Conservation (phyloP, 129 eudicot genomes). For the Cynara cardunculus region DNA sequence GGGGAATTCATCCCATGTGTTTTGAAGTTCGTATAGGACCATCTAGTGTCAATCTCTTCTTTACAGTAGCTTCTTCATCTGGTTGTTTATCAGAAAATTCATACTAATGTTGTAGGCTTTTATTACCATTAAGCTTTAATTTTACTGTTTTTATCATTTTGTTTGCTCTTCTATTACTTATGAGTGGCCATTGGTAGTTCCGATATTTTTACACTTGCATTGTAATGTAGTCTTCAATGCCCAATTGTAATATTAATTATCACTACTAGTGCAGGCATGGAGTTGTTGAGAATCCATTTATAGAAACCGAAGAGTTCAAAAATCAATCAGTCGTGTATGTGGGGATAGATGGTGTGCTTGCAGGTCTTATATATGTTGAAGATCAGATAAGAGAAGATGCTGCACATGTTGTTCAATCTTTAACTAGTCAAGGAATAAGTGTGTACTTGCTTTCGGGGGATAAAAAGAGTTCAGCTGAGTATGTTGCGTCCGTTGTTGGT, state of each 20-base stretch:
- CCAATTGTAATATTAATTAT: not conserved
- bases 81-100: too few relatives aligned
- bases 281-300: constrained; percentile 56
- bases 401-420: constrained; percentile 63
- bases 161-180: not conserved
- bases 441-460: constrained; percentile 94
- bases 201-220: not conserved
- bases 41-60: too few relatives aligned
- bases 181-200: not conserved
- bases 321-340: constrained; percentile 95
- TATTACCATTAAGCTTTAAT: not conserved
- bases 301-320: constrained; percentile 67
- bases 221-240: not conserved
- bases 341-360: constrained; percentile 75
- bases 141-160: not conserved
- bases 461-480: constrained; percentile 81
- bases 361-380: constrained; percentile 89
- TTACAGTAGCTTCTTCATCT: too few relatives aligned
- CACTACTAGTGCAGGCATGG: constrained; percentile 60
- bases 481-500: constrained; percentile 95
- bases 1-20: too few relatives aligned
- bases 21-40: too few relatives aligned
- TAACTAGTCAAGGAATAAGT: constrained; percentile 60
- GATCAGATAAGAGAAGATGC: constrained; percentile 99
- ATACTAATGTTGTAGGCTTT: not conserved